Conservation (phyloP, 129 eudicot genomes). For the Arctium minus region DNA sequence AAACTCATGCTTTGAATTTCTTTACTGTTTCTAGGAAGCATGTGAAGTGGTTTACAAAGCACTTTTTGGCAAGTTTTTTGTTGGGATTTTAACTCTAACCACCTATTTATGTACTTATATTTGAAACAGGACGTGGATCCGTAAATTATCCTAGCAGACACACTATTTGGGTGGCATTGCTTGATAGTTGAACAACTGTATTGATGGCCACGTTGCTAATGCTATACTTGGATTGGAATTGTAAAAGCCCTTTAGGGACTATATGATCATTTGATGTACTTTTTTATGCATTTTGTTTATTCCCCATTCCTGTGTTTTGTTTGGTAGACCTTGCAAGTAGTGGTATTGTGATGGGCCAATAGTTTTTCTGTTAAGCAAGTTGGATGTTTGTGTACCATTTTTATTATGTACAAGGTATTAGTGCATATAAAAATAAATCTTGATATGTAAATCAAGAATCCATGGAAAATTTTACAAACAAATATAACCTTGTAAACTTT, state of each 20-base stretch:
- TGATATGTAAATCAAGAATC: background rate
- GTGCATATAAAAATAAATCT: background rate
- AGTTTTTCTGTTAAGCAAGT: background rate
- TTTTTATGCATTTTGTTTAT: slow-evolving; percentile 1
- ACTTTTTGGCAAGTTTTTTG: too few species aligned
- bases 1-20: too few species aligned
- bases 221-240: slow-evolving; percentile 16
- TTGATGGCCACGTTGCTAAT: background rate
- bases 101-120: background rate
- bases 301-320: background rate
- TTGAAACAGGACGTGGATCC: slow-evolving; percentile 20
- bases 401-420: background rate
- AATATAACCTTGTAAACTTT: background rate
- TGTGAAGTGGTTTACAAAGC: too few species aligned
- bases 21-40: too few species aligned
- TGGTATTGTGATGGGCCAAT: slow-evolving; percentile 9
- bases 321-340: slow-evolving; percentile 21
- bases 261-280: background rate
- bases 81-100: too few species aligned
- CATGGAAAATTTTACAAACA: background rate
- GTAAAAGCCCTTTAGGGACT: slow-evolving; percentile 1
- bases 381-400: background rate
- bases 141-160: slow-evolving; percentile 11
- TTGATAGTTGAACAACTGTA: slow-evolving; percentile 22
- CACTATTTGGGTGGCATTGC: background rate